These are phyloP conservation scores for Babesia divergens DNA, from an alignment of 169 alveolate species.

Conservation along the genomic window DNA sequence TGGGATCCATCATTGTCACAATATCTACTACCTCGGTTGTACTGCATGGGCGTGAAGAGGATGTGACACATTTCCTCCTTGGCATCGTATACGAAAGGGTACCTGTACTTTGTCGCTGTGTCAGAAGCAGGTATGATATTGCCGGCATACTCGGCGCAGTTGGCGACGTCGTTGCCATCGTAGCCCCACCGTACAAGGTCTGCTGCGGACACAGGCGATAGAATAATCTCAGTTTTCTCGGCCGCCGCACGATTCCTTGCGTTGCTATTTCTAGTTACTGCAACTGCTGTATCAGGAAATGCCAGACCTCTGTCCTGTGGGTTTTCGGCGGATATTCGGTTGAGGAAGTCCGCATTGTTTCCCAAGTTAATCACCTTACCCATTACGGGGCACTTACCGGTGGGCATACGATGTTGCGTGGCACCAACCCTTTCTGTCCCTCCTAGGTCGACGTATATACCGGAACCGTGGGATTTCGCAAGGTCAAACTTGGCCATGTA, in stretches of 20 bases:
- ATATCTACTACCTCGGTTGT: constrained; percentile 74
- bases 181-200: constrained; percentile 42
- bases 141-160: constrained; percentile 72
- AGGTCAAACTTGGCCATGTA: constrained; percentile 73
- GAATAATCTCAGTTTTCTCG: neutral
- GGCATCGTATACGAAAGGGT: constrained; percentile 75
- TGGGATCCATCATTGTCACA: constrained; percentile 61
- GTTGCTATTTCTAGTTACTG: neutral
- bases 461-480: constrained; percentile 69
- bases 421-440: constrained; percentile 58
- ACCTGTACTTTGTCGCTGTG: constrained; percentile 60
- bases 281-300: constrained; percentile 38
- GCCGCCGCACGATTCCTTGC: neutral
- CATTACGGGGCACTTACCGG: constrained; percentile 76
- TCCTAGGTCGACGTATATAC: constrained; percentile 75
- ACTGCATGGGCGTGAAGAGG: constrained; percentile 71
- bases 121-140: constrained; percentile 45
- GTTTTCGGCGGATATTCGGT: constrained; percentile 56
- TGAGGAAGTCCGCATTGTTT: constrained; percentile 64
- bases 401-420: constrained; percentile 66
- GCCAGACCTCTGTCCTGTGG: constrained; percentile 68
- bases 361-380: constrained; percentile 69
- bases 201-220: constrained; percentile 68
- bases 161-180: constrained; percentile 57
- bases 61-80: constrained; percentile 58